Conservation (phyloP, 1,284 basidiomycete species). For the Tilletia caries region DNA sequence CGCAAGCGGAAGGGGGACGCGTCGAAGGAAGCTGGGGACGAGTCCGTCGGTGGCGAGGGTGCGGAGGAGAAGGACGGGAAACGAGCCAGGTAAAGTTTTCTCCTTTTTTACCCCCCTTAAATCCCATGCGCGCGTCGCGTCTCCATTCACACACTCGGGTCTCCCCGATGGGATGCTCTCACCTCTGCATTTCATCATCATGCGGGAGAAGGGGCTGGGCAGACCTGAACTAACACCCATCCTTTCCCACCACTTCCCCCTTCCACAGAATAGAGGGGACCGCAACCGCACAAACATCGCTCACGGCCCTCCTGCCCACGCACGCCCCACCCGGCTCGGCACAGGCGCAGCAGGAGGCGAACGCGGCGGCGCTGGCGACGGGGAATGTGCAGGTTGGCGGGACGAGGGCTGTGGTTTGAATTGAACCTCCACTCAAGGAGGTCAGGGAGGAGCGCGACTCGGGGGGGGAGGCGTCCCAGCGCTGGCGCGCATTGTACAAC, state of each 20-base stretch:
- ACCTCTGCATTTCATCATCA: too few species aligned
- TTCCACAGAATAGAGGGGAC: too few species aligned
- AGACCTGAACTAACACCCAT: too few species aligned
- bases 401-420: constrained; percentile 5
- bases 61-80: background rate
- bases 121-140: too few species aligned
- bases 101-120: background rate
- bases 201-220: too few species aligned
- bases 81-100: background rate
- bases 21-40: background rate
- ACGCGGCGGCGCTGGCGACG: background rate
- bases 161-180: too few species aligned
- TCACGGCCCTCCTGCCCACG: background rate
- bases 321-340: background rate
- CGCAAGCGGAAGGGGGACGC: background rate
- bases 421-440: background rate
- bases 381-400: background rate
- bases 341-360: background rate
- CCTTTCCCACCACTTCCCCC: too few species aligned
- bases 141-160: too few species aligned
- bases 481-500: too few species aligned
- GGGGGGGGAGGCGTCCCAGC: too few species aligned
- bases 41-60: background rate
- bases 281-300: too few species aligned
- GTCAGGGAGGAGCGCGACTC: too few species aligned